Conservation (phyloP, 2,329 filamentous ascomycete species). For the Monilinia fructicola region DNA sequence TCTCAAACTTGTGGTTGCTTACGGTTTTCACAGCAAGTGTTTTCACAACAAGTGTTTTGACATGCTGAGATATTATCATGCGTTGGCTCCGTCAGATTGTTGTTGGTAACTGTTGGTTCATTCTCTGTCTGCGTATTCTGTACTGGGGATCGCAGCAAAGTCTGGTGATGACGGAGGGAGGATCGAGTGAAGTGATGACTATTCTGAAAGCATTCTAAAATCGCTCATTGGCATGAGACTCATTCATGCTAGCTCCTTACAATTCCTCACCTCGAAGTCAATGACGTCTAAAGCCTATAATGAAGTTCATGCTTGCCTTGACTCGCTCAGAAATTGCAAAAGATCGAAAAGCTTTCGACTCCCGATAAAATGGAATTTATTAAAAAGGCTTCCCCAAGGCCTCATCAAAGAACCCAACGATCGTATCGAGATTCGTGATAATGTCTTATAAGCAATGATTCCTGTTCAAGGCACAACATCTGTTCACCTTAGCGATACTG, state of each 20-base stretch:
- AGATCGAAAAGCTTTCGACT: too few species aligned
- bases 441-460: conserved; percentile 11
- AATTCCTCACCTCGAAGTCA: too few species aligned
- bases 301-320: too few species aligned
- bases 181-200: too few species aligned
- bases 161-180: too few species aligned
- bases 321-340: too few species aligned
- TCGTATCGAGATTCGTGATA: neutral
- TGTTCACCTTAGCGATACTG: conserved; percentile 9
- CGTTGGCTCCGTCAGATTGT: neutral
- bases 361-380: neutral
- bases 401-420: neutral
- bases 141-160: too few species aligned
- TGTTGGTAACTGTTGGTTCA: neutral
- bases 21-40: neutral
- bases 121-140: too few species aligned
- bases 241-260: too few species aligned
- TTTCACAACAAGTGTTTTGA: neutral
- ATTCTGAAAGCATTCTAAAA: too few species aligned
- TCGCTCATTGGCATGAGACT: too few species aligned
- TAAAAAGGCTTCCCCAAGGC: neutral
- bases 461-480: conserved; percentile 1
- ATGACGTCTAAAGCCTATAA: too few species aligned
- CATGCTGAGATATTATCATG: neutral
- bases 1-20: neutral